Conservation (phyloP, 768 basidiomycete genomes). For the Panaeolus papilionaceus region DNA sequence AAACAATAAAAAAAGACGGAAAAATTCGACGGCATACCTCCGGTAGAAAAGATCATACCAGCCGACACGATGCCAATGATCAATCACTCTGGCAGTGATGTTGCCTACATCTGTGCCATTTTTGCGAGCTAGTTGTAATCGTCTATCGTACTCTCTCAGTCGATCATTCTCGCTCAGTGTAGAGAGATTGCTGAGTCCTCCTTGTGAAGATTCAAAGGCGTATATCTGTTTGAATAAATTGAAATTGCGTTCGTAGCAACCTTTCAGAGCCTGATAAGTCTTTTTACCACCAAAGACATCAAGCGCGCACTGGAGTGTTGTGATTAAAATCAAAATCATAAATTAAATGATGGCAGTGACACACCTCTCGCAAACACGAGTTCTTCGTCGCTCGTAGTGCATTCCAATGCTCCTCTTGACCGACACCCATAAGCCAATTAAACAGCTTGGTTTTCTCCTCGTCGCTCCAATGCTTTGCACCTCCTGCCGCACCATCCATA, state of each 20-base stretch:
- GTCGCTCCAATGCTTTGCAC: constrained; percentile 87
- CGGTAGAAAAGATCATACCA: constrained; percentile 80
- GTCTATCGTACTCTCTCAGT: constrained; percentile 73
- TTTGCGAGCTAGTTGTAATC: constrained; percentile 69
- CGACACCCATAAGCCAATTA: constrained; percentile 76
- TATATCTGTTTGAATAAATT: constrained; percentile 87
- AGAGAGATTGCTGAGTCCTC: constrained; percentile 40
- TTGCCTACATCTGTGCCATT: constrained; percentile 75
- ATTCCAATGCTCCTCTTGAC: constrained; percentile 81
- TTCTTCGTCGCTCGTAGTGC: constrained; percentile 81
- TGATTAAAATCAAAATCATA: constrained; percentile 17
- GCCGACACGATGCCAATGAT: constrained; percentile 79
- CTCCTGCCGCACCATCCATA: constrained; percentile 55
- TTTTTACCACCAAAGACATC: constrained; percentile 80
- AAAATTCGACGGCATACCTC: constrained; percentile 46
- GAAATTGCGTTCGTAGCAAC: constrained; percentile 86
- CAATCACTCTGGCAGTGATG: constrained; percentile 73
- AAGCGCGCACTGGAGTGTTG: constrained; percentile 59
- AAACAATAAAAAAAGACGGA: constrained; percentile 15
- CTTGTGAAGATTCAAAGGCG: constrained; percentile 64
- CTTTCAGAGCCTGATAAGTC: constrained; percentile 84
- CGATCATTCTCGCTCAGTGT: constrained; percentile 65
- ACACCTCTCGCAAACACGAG: constrained; percentile 79
- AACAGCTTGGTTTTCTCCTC: constrained; percentile 83
- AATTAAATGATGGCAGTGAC: constrained; percentile 22